Evolutionary conservation across 306 rosid genomes (phyloP), one percentile per base, ranked within the genome.

Genomic region (Morella rubra): DNA sequence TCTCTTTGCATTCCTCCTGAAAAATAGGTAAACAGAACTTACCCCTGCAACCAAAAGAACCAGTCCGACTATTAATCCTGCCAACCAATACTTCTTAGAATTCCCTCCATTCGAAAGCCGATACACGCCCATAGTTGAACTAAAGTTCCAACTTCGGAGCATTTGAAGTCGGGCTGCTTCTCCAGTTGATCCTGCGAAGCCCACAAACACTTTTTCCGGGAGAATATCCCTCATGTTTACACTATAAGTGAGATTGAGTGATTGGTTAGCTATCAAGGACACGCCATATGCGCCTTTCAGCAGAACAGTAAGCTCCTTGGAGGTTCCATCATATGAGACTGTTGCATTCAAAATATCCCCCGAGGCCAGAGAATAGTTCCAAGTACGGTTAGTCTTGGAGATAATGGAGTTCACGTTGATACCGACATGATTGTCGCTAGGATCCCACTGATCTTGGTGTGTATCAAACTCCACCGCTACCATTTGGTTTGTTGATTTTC

Each of bases 401-500:
- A 1, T 44, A 80, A 81, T 50, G 4, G 85, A 74, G 84, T 85
- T 83, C 82, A 88, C 20, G 69, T 88, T 82, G 22, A 85, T 65
- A 42, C 89, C 88, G 5, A 85, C 81, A 66, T 85, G 91, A 64
- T 44, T 3, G 9, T 62, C 27, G 13, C 1, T 8, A 5, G 87
- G 83, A 70, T 79, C 84, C 80, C 81, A 59, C 7, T 32, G 1
- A 44, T 88, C 79, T 10, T 7, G 7, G 71, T 42, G 72, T 22
- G 84, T 83, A 80, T 88, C 91, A 51, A 81, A 85, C 80, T 88
- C 89, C 42, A 85, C 86, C 8, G 83, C 87, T 12, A 85, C 71
- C 54, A 81, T 83, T 3, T 75, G 53, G 19, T 74, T 24, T 7
- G 56, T 44, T 10, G 19, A 0, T 3, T 8, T 71, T 4, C 14